Evolutionary conservation across 2,329 filamentous ascomycete species (phyloP).

Genomic region (Lachnum nothofagi): DNA sequence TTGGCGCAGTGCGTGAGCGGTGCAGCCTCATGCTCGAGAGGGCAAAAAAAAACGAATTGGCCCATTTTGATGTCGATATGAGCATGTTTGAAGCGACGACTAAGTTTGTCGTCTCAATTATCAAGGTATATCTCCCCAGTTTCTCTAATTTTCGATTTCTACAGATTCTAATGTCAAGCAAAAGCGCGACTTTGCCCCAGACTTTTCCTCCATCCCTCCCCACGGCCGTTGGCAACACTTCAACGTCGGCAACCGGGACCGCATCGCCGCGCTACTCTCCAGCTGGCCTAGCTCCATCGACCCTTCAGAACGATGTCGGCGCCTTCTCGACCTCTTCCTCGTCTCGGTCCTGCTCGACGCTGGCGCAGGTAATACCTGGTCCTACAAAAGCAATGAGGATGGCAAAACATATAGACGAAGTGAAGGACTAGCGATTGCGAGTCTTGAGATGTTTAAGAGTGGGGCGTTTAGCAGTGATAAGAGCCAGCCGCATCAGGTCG

Average conservation of each 20-base stretch:
- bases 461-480: slow-evolving; percentile 82
- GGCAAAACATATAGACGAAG: slow-evolving; percentile 77
- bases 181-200: slow-evolving; percentile 64
- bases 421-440: slow-evolving; percentile 76
- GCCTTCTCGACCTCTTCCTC: slow-evolving; percentile 72
- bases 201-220: slow-evolving; percentile 71
- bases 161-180: slow-evolving; percentile 1
- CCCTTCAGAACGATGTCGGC: slow-evolving; percentile 66
- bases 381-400: slow-evolving; percentile 86
- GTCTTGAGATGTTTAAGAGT: slow-evolving; percentile 86
- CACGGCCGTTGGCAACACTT: slow-evolving; percentile 85
- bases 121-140: slow-evolving; percentile 52
- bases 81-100: slow-evolving; percentile 63
- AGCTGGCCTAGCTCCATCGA: slow-evolving; percentile 67
- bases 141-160: slow-evolving; percentile 3
- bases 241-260: slow-evolving; percentile 69
- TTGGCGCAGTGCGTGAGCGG: slow-evolving; percentile 78
- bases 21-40: slow-evolving; percentile 56
- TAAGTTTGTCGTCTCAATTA: slow-evolving; percentile 66
- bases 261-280: slow-evolving; percentile 64
- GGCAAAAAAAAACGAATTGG: slow-evolving; percentile 62
- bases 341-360: slow-evolving; percentile 80
- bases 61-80: slow-evolving; percentile 68
- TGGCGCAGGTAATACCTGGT: slow-evolving; percentile 85
- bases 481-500: slow-evolving; percentile 80